Percentiles rank a stretch among this genome's conserved stretches.
These are phyloP conservation scores for Castanea sativa DNA, from an alignment of 306 rosid species.

Conservation along the genomic window DNA sequence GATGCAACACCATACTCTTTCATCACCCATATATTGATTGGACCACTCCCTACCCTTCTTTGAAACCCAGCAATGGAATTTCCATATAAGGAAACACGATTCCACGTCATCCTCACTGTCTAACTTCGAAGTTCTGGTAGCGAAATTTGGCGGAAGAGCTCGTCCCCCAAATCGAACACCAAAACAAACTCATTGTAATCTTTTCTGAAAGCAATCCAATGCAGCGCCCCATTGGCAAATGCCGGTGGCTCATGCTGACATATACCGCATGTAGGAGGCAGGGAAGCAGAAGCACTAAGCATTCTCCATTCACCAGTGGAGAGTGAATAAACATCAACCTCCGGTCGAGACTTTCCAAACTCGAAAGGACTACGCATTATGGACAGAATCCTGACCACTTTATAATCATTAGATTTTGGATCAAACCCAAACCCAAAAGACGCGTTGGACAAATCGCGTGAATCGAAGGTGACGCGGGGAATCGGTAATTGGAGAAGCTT, in stretches of 20 bases:
- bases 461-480: not conserved
- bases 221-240: conserved; percentile 8
- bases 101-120: not conserved
- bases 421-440: conserved; percentile 27
- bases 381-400: conserved; percentile 11
- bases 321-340: conserved; percentile 30
- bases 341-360: not conserved
- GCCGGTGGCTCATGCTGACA: not conserved
- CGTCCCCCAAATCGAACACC: conserved; percentile 15
- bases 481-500: conserved; percentile 11
- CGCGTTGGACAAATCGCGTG: too few species aligned
- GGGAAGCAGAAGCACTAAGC: not conserved
- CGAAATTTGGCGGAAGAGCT: conserved; percentile 20
- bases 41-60: too few species aligned
- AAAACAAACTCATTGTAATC: not conserved
- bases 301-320: conserved; percentile 19
- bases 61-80: conserved; percentile 10
- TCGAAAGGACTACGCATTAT: too few species aligned
- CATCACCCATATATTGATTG: conserved; percentile 26
- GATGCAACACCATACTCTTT: conserved; percentile 29
- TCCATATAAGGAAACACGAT: not conserved
- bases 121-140: conserved; percentile 1
- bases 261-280: conserved; percentile 7
- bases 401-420: conserved; percentile 2
- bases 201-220: too few species aligned